phyloP scores from a whole-genome alignment of 2,329 filamentous ascomycete genomes.

The Aschersonia sp. region DNA sequence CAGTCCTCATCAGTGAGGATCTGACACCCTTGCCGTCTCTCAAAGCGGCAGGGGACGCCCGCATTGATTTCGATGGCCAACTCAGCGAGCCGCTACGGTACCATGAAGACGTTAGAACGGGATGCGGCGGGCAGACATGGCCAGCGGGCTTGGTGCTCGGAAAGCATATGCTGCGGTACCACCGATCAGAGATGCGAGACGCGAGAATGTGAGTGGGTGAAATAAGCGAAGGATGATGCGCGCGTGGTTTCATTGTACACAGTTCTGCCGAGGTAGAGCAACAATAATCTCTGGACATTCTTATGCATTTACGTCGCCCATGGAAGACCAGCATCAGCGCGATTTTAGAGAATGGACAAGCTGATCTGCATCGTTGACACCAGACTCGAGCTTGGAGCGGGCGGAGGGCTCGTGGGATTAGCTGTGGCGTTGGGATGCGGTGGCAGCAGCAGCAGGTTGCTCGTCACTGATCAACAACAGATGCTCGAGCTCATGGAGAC shows the following conservation, averaged over 20 bases:
- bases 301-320: neutral
- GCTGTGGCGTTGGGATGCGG: constrained; percentile 42
- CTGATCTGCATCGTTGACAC: neutral
- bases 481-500: constrained; percentile 78
- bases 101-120: constrained; percentile 72
- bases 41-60: constrained; percentile 37
- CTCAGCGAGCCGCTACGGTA: constrained; percentile 56
- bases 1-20: constrained; percentile 36
- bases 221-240: neutral
- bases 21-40: constrained; percentile 44
- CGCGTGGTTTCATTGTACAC: neutral
- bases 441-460: constrained; percentile 37
- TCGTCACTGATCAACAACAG: constrained; percentile 74
- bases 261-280: neutral
- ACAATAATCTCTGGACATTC: neutral
- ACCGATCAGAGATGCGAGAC: constrained; percentile 43
- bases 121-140: constrained; percentile 91
- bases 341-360: neutral
- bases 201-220: constrained; percentile 54
- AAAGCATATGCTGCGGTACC: constrained; percentile 70
- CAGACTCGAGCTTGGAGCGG: constrained; percentile 83
- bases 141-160: constrained; percentile 81
- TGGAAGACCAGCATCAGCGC: neutral
- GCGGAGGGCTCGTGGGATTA: constrained; percentile 72
- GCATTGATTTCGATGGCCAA: constrained; percentile 57